phyloP scores from a whole-genome alignment of 345 rosid species.

The Brassica rapa region DNA sequence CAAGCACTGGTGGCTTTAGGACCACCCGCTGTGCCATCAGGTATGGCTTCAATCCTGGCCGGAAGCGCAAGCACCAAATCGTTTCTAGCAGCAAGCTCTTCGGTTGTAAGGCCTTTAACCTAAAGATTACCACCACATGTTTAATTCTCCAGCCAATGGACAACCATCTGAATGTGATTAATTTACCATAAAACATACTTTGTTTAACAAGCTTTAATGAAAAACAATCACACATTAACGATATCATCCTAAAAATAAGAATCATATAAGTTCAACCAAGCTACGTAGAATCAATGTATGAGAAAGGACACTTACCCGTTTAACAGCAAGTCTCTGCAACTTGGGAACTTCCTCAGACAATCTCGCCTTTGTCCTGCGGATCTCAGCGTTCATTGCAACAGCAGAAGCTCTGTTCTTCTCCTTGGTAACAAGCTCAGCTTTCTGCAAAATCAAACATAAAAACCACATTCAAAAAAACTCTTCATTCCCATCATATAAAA shows the following conservation, averaged over 20 bases:
- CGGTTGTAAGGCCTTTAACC: constrained; percentile 92
- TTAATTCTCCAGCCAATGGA: background rate
- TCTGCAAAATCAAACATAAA: constrained; percentile 45
- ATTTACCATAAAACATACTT: background rate
- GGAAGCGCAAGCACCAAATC: constrained; percentile 94
- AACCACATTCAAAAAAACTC: background rate
- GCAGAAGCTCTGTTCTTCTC: constrained; percentile 87
- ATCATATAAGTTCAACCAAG: constrained; percentile 7
- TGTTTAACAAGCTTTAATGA: no score
- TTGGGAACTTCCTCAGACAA: constrained; percentile 89
- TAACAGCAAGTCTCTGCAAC: constrained; percentile 90
- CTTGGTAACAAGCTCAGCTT: constrained; percentile 78
- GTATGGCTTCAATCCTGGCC: constrained; percentile 86
- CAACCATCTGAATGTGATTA: constrained; percentile 4
- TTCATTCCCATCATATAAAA: background rate
- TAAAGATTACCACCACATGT: background rate
- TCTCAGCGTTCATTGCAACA: constrained; percentile 94
- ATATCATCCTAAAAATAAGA: background rate
- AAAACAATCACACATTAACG: no score
- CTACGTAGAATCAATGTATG: background rate
- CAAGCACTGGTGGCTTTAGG: constrained; percentile 75
- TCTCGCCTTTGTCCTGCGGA: constrained; percentile 89
- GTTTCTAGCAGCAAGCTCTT: constrained; percentile 84
- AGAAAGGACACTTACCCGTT: constrained; percentile 54
- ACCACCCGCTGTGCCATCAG: constrained; percentile 87